Evolutionary conservation across 192 early-diverging fungal species (phyloP), one percentile per base, ranked within the genome.

Genomic region (Coemansia sp.): DNA sequence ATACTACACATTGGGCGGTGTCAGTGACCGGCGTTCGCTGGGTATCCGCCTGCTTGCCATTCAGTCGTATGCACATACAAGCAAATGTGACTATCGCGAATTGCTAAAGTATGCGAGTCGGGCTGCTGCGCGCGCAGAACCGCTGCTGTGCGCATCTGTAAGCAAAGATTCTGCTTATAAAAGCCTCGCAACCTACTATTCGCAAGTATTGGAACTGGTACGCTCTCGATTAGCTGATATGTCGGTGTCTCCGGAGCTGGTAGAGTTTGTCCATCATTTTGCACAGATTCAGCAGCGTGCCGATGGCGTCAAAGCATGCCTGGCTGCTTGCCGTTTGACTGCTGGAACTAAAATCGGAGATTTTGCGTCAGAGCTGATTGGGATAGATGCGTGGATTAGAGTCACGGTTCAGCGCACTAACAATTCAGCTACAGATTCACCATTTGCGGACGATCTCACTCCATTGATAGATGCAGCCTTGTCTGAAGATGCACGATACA

Each of bases 1-100:
- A 11, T 75, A 75, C 55, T 75, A 68, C 18, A 52, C 65, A n/a
- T 58, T 75, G 16, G 65, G 65, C 14, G 31, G 43, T 0, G 38
- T 37, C 5, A 11, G 16, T 15, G 41, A 47, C 15, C 37, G 30
- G 15, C 39, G 41, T 2, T 26, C 57, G 6, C 49, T 75, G 36
- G 45, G 41, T 11, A 60, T 75, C 17, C 59, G 65, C 11, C 28
- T 64, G 28, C 41, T 75, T 34, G 60, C 56, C 9, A 31, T 75
- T 16, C 21, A 43, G 10, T 64, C 71, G 11, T 68, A 68, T 16
- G 36, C 61, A 23, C 67, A 49, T 16, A 60, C 71, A 7, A 60
- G 51, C n/a, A 39, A 28, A 3, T 68, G 71, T 40, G 65, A 68
- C 39, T 12, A 40, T 16, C 71, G 71, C 7, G 71, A 68, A 54